Evolutionary conservation across 108 stramenopile species (phyloP), one percentile per base, ranked within the genome.

Genomic region (Ochromonas danica): DNA sequence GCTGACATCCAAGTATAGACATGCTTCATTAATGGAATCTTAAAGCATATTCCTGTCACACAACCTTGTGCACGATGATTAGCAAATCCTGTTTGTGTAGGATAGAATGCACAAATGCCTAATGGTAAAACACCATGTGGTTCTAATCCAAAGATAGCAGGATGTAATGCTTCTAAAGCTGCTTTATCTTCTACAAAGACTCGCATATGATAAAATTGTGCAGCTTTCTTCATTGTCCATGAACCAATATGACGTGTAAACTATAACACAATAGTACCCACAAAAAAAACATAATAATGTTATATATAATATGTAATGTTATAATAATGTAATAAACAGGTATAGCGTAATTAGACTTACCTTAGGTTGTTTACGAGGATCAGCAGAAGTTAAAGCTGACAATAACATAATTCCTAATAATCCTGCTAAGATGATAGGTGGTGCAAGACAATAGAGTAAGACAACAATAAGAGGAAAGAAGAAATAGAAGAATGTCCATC

Each of bases 101-200:
- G 14, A 36, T 36, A 6, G 33, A 67, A 36, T 14, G 45, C 43
- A 33, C 3, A 33, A 6, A 75, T 27, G 10, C 31, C 6, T 3
- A 75, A 14, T 14, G 72, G 72, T 25, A 75, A 36, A 39, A 75
- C 31, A 36, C 25, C 72, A 36, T 75, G 72, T 31, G 72, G 72
- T 36, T 75, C 72, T 22, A 75, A 22, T 28, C n/a, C 72, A 25
- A 75, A 75, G 14, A 75, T 28, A 27, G 72, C 72, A 6, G 36
- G 72, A 3, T 33, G 6, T 6, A 6, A 38, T 27, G 14, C 31
- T 33, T 33, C 40, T 10, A 75, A 6, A 6, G 72, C 72, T 27
- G 6, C 72, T 6, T 17, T 10, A 36, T 75, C 72, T 41, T 75
- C 72, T 6, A 36, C 28, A 31, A 41, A 45, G 31, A 75, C 51